Base-by-base conservation (phyloP, 176 grass and related monocot species). In the Eleusine coracana region DNA sequence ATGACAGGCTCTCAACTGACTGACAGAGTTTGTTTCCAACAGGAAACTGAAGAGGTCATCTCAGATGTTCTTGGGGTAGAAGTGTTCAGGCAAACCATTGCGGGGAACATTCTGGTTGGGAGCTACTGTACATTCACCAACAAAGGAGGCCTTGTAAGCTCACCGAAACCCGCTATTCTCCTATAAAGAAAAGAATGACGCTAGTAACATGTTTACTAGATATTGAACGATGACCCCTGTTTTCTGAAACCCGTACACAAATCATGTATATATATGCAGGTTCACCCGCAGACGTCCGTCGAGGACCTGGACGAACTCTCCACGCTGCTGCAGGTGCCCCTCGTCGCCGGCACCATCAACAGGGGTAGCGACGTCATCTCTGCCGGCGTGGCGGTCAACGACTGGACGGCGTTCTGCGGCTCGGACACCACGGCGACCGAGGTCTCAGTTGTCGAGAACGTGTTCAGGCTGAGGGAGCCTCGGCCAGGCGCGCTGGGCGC, bases 281-380 rank as follows among this genome's bases (percentile, higher is more conserved):
- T 95, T 55, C 92, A 93, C 82, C 96, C 96, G 12, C 91, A 87
- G 37, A 96, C 93, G 66, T 91, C 91, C 59, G 89, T 98, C 21
- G 96, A 98, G 87, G 96, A 96, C 75, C 83, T 93, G 69, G 96
- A 95, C 21, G 96, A 98, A 73, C 91, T 95, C 4, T 98, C 91
- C 10, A 98, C 93, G 18, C 93, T 98, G 76, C 91, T 96, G 63
- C 87, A 98, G 89, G 91, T 98, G 65, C 96, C 96, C 5, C 85
- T 98, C n/a, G 89, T 92, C 12, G 91, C 89, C 10, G 89, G 91
- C 49, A 93, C 91, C 7, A 54, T 98, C 48, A 98, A 98, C 87
- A 76, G 93, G 60, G 96, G 93, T 11, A 92, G 96, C 48, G 89
- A 90, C 23, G 93, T 93, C 21, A 46, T 93, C n/a, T 89, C 89